Conservation (phyloP, 176 grass and related monocot genomes). For the Areca catechu region DNA sequence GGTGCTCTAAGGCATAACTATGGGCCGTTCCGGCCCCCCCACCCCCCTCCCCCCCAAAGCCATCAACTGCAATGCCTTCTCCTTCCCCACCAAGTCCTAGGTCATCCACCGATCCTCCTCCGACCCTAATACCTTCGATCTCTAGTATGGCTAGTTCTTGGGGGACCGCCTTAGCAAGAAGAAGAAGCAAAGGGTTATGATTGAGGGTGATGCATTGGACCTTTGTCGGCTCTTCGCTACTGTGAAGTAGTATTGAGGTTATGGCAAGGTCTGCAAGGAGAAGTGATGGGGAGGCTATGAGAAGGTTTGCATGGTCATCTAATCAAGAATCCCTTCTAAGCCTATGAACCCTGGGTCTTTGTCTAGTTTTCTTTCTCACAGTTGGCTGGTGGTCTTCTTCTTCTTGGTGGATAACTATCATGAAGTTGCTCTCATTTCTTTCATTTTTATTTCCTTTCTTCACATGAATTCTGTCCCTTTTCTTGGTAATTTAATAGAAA, state of each 20-base stretch:
- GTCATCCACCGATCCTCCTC: constrained; percentile 64
- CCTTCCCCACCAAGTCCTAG: constrained; percentile 76
- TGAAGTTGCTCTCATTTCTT: too few relatives aligned
- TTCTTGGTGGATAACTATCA: too few relatives aligned
- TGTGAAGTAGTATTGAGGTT: constrained; percentile 68
- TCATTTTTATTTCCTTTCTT: too few relatives aligned
- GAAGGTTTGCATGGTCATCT: too few relatives aligned
- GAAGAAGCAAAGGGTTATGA: constrained; percentile 27
- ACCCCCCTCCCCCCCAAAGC: constrained; percentile 29
- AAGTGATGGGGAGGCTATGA: constrained; percentile 34
- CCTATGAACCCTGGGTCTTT: too few relatives aligned
- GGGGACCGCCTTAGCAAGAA: constrained; percentile 11
- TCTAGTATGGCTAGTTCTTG: constrained; percentile 64
- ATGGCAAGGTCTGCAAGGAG: constrained; percentile 37
- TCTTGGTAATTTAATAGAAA: too few relatives aligned
- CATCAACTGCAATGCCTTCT: constrained; percentile 30
- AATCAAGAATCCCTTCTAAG: too few relatives aligned
- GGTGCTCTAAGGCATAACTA: constrained; percentile 5
- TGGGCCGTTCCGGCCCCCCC: not conserved
- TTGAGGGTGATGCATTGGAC: constrained; percentile 57
- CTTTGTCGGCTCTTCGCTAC: constrained; percentile 78
- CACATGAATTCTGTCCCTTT: too few relatives aligned
- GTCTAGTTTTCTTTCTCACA: too few relatives aligned
- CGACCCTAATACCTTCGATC: constrained; percentile 69
- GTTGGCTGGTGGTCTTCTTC: too few relatives aligned